Percentiles rank a stretch among this genome's conserved stretches.
Conservation (phyloP, 352 stramenopile species). For the Phytophthora pini region DNA sequence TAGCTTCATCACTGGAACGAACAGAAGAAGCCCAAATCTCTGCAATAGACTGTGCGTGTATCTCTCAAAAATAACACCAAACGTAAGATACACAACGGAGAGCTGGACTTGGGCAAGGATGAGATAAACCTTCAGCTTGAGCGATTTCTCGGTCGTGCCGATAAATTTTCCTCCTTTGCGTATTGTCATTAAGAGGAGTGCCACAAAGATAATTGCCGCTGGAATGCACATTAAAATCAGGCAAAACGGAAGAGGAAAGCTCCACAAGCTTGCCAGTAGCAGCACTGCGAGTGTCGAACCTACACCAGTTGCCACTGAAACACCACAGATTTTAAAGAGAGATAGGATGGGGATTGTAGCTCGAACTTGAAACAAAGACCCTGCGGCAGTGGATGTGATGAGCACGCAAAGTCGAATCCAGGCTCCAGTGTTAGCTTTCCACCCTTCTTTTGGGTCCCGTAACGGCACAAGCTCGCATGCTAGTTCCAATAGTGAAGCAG, state of each 20-base stretch:
- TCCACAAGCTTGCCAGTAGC: not conserved
- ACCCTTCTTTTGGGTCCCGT: constrained; percentile 10
- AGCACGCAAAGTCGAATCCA: constrained; percentile 11
- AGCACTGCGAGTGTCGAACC: not conserved
- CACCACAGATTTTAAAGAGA: not conserved
- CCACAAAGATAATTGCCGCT: constrained; percentile 5
- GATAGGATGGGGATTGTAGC: not conserved
- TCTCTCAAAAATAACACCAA: not conserved
- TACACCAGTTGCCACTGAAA: not conserved
- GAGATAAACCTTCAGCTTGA: not conserved
- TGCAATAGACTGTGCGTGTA: not conserved
- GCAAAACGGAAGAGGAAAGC: not conserved
- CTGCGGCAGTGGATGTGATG: constrained; percentile 5
- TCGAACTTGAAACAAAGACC: constrained; percentile 12
- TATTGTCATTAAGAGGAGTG: constrained; percentile 1
- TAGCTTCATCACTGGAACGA: too few species aligned
- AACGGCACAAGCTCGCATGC: constrained; percentile 12
- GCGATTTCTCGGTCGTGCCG: not conserved
- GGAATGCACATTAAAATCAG: constrained; percentile 1
- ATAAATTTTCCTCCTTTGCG: not conserved
- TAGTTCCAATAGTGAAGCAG: constrained; percentile 14
- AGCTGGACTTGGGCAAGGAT: not conserved
- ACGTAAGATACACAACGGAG: not conserved
- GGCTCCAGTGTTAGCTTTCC: constrained; percentile 9
- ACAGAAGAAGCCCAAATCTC: not conserved